Evolutionary conservation across 2,329 filamentous ascomycete species (phyloP), one percentile per base, ranked within the genome.

Genomic region (Xylariaceae sp.): DNA sequence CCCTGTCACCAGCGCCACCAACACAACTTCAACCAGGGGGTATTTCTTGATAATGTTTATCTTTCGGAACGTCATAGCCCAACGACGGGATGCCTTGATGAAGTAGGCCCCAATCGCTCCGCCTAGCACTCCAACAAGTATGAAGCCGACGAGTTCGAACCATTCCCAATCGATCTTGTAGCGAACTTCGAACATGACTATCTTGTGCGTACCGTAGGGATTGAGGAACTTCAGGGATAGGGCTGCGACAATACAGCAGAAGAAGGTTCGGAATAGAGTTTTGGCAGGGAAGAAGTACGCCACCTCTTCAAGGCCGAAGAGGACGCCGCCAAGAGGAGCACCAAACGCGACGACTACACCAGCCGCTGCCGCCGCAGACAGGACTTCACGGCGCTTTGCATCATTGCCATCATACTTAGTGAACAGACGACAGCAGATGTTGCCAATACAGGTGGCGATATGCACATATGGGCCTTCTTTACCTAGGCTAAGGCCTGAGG

Each of bases 381-480:
- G 75, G 0, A 96, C 87, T 67, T 97, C 92, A 66, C 94, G 85
- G 56, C 94, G 80, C 69, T 99, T 99, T 46, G 84, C 94, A 63
- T 99, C 94, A 61, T 99, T 99, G 55, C 82, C 78, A 60, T 94
- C 90, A 68, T 97, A 99, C 66, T 99, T 99, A 53, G 82, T 73
- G 61, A 97, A 97, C n/a, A 97, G 68, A 63, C 94, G 89, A 63
- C 92, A 96, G 31, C 87, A 84, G 65, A 99, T 95, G 62, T 99
- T 99, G 51, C 94, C 94, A 18, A 97, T 86, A 59, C 92, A 96
- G 1, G 92, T 89, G 0, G 91, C 90, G 62, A 97, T 95, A 67
- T 99, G 94, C n/a, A 99, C 94, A 62, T 92, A 97, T 0, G 94
- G 94, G 0, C 92, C 82, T 63, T 96, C 94, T 67, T 99, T 99